Conservation (phyloP, 2,329 filamentous ascomycete species). For the Coniochaeta sp. region DNA sequence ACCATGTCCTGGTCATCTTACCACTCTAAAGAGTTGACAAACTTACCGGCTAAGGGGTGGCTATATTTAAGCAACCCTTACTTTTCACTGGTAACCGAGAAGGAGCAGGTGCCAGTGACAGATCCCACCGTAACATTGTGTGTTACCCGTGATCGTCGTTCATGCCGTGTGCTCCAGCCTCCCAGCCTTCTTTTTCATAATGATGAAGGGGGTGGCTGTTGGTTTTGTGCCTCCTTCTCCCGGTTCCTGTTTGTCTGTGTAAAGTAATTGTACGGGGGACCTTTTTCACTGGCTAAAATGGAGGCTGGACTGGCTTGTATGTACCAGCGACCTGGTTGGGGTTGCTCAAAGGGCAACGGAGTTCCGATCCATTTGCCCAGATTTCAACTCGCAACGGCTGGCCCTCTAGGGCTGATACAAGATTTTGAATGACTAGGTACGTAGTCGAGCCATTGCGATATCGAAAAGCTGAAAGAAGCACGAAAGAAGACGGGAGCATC, state of each 20-base stretch:
- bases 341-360: background rate
- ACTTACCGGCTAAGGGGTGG: background rate
- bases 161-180: background rate
- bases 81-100: background rate
- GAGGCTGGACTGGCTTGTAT: background rate
- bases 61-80: background rate
- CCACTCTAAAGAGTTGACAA: background rate
- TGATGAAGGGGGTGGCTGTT: background rate
- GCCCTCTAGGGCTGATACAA: background rate
- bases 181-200: background rate
- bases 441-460: background rate
- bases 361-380: background rate
- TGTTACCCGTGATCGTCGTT: background rate
- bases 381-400: background rate
- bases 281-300: background rate
- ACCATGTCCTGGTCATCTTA: background rate
- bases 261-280: background rate
- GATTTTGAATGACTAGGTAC: background rate
- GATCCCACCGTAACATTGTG: background rate
- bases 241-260: background rate
- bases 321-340: background rate
- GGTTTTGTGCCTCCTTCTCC: background rate
- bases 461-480: background rate
- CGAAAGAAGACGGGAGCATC: slow-evolving; percentile 11
- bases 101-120: background rate